Evolutionary conservation across 352 stramenopile genomes (phyloP).

Genomic region (Globisporangium echinulatum): DNA sequence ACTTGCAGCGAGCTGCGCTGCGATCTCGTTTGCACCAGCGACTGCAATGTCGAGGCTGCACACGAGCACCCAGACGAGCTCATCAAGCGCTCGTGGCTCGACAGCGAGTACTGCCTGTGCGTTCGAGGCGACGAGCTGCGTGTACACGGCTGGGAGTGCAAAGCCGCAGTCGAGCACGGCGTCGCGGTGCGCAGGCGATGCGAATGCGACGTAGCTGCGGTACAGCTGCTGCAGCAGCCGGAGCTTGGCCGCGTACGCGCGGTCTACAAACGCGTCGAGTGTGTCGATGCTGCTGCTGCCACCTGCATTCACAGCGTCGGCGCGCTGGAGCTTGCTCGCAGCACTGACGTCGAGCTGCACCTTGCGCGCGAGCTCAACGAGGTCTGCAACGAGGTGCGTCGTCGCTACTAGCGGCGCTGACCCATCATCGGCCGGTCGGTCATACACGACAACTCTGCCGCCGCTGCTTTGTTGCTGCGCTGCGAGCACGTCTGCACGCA

Average conservation of each 20-base stretch:
- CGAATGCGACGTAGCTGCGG: slow-evolving; percentile 36
- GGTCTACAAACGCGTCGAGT: slow-evolving; percentile 14
- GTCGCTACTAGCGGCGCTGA: neutral
- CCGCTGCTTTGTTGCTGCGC: too few species aligned
- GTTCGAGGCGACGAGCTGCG: slow-evolving; percentile 1
- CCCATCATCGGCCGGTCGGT: neutral
- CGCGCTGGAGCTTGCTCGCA: neutral
- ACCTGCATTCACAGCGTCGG: neutral
- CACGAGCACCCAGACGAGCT: slow-evolving; percentile 45
- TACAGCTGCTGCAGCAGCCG: slow-evolving; percentile 43
- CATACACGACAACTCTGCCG: slow-evolving; percentile 22
- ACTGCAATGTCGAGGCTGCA: slow-evolving; percentile 44
- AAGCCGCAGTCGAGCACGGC: slow-evolving; percentile 45
- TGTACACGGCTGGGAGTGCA: slow-evolving; percentile 25
- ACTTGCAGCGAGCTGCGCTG: neutral
- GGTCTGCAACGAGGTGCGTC: slow-evolving; percentile 22
- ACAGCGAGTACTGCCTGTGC: slow-evolving; percentile 4
- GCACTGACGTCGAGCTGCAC: slow-evolving; percentile 24
- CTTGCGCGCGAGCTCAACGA: slow-evolving; percentile 34
- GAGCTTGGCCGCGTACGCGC: slow-evolving; percentile 35
- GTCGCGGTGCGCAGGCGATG: slow-evolving; percentile 17
- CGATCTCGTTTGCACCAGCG: slow-evolving; percentile 15
- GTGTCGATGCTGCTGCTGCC: neutral
- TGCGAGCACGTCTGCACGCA: slow-evolving; percentile 7
- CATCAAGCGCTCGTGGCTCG: slow-evolving; percentile 15